phyloP scores from a whole-genome alignment of 106 monocot species.

The Dendrobium catenatum region DNA sequence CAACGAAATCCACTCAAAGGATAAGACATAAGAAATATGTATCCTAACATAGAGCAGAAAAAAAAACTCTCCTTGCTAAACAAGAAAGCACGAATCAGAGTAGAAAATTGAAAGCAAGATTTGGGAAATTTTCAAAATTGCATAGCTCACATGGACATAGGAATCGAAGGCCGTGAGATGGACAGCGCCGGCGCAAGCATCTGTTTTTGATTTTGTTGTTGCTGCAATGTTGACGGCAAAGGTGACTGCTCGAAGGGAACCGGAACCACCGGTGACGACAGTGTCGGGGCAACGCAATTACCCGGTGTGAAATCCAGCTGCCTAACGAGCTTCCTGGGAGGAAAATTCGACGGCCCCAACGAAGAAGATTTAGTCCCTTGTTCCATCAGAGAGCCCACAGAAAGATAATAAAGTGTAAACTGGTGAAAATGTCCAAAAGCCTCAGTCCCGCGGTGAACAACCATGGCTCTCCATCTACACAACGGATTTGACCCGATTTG shows the following conservation, averaged over 20 bases:
- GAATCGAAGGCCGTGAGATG: slow-evolving; percentile 17
- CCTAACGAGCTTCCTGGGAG: slow-evolving; percentile 43
- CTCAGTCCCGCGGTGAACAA: background rate
- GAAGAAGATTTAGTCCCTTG: slow-evolving; percentile 16
- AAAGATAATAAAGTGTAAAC: background rate
- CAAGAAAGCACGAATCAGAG: background rate
- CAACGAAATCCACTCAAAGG: background rate
- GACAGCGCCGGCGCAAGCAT: background rate
- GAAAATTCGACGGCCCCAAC: slow-evolving; percentile 33
- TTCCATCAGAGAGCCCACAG: slow-evolving; percentile 14
- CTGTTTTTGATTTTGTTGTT: background rate
- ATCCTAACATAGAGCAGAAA: background rate
- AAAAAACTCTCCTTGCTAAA: background rate
- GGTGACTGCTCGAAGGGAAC: slow-evolving; percentile 1
- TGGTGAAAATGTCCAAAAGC: background rate
- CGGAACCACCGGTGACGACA: background rate
- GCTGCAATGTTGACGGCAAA: background rate
- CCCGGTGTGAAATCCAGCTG: slow-evolving; percentile 59
- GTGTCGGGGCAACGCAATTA: slow-evolving; percentile 12
- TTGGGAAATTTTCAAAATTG: background rate
- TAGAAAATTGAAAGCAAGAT: background rate
- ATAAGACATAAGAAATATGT: background rate
- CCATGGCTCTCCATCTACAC: background rate
- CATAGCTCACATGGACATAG: slow-evolving; percentile 42
- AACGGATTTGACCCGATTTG: background rate